Conservation (phyloP, 164 flowering plant species). For the Chimonanthus praecox region DNA sequence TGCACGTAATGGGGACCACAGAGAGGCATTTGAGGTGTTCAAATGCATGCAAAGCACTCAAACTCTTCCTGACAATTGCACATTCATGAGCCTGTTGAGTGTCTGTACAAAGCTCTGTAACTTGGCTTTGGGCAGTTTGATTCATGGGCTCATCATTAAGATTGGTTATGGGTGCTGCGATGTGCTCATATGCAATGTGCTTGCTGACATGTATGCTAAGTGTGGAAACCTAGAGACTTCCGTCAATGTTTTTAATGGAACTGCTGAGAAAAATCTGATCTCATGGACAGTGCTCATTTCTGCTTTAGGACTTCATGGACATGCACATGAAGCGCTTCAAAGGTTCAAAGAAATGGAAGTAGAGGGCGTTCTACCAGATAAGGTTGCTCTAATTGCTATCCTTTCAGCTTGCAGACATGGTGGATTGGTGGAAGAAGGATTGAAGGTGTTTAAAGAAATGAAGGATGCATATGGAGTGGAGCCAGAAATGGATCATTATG, state of each 20-base stretch:
- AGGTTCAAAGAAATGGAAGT: conserved; percentile 58
- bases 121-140: conserved; percentile 57
- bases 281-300: conserved; percentile 83
- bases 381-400: conserved; percentile 47
- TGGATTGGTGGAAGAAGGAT: conserved; percentile 67
- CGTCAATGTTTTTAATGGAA: conserved; percentile 43
- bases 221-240: conserved; percentile 60
- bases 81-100: conserved; percentile 53
- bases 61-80: conserved; percentile 56
- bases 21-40: conserved; percentile 58
- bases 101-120: conserved; percentile 49
- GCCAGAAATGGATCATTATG: conserved; percentile 72
- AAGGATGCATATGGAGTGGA: conserved; percentile 38
- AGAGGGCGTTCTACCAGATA: conserved; percentile 55
- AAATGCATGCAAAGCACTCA: conserved; percentile 39
- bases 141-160: conserved; percentile 63
- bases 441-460: conserved; percentile 56
- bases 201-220: conserved; percentile 83
- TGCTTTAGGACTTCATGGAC: conserved; percentile 65
- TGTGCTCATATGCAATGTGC: conserved; percentile 52
- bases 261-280: conserved; percentile 45
- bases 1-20: conserved; percentile 46
- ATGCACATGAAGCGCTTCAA: conserved; percentile 46
- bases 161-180: conserved; percentile 38
- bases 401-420: conserved; percentile 78